Conservation (phyloP, 176 grass and related monocot genomes). For the maize (Zea mays) region Zm-B73-REFERENCE-NAM-5.0 NC_050101.1:160976501-160977000, state of each 20-base stretch:
- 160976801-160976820: slow-evolving; percentile 5
- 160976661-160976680: slow-evolving; percentile 27
- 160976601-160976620: slow-evolving; percentile 55
- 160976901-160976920: background rate
- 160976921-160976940: slow-evolving; percentile 3
- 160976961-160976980: slow-evolving; percentile 6
- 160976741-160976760: slow-evolving; percentile 11
- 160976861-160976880: background rate
- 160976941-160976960: background rate
- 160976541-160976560: slow-evolving; percentile 25
- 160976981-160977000: slow-evolving; percentile 24
- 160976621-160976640: slow-evolving; percentile 78
- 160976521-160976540: slow-evolving; percentile 40
- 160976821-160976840: background rate
- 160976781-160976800: slow-evolving; percentile 17
- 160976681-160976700: slow-evolving; percentile 27
- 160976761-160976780: background rate
- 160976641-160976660: slow-evolving; percentile 54
- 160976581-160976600: slow-evolving; percentile 36
- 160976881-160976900: slow-evolving; percentile 13
- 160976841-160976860: background rate
- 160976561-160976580: slow-evolving; percentile 37
- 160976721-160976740: background rate
- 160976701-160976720: slow-evolving; percentile 5
- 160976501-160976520: slow-evolving; percentile 30